These are phyloP conservation scores for Fusarium irregulare DNA, from an alignment of 2,329 filamentous ascomycete genomes.

Conservation along the genomic window DNA sequence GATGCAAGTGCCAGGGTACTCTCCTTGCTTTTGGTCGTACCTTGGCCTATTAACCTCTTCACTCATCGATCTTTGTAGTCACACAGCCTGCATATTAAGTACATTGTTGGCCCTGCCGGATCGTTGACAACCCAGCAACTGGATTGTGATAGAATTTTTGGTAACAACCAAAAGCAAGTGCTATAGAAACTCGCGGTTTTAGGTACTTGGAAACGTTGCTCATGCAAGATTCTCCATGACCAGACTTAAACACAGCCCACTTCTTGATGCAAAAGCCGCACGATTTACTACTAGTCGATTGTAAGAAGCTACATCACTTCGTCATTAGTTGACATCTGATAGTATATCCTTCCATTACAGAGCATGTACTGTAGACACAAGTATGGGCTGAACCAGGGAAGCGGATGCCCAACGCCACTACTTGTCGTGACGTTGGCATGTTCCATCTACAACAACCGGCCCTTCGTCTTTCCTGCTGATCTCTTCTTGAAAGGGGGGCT, in stretches of 20 bases:
- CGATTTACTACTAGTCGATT: neutral
- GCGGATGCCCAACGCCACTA: neutral
- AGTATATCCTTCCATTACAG: neutral
- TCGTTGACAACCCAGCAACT: neutral
- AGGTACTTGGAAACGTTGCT: neutral
- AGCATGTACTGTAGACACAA: neutral
- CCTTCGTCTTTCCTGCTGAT: constrained; percentile 17
- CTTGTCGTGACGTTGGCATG: constrained; percentile 24
- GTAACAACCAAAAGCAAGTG: neutral
- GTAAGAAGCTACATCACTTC: neutral
- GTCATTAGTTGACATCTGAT: neutral
- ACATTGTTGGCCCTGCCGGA: neutral
- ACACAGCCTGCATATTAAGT: constrained; percentile 4
- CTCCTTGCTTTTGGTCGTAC: constrained; percentile 2
- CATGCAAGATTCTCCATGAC: neutral
- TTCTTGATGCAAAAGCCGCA: neutral
- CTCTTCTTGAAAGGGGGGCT: constrained; percentile 12
- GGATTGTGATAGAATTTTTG: neutral
- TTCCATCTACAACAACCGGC: constrained; percentile 38
- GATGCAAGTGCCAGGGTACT: neutral
- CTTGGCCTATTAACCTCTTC: neutral
- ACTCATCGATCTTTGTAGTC: neutral
- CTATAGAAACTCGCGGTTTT: neutral
- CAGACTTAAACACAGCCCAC: neutral
- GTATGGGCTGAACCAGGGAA: neutral